These are phyloP conservation scores for Pseudonitzschia delicatissima DNA, from an alignment of 108 stramenopile genomes.

Conservation along the genomic window DNA sequence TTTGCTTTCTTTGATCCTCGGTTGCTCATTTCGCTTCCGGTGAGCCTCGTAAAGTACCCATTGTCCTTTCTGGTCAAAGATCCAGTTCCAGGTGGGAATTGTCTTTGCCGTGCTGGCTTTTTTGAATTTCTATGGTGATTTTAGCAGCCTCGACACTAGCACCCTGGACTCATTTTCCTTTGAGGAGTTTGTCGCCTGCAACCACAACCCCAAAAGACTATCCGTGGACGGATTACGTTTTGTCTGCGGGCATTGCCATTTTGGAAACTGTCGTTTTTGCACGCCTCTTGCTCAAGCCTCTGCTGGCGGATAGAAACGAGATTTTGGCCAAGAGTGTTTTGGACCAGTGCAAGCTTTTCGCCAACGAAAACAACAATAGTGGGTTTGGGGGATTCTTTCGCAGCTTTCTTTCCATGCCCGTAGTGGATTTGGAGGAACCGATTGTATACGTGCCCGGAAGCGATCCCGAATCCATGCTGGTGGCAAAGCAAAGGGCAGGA, in stretches of 20 bases:
- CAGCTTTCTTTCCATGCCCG: neutral
- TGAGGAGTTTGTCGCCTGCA: slow-evolving; percentile 4
- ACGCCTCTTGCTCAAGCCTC: slow-evolving; percentile 48
- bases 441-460: slow-evolving; percentile 17
- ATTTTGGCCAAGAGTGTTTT: slow-evolving; percentile 52
- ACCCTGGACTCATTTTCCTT: too few species aligned
- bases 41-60: slow-evolving; percentile 57
- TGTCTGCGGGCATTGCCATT: slow-evolving; percentile 29
- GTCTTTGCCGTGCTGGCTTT: slow-evolving; percentile 11
- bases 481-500: neutral
- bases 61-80: slow-evolving; percentile 48
- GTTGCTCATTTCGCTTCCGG: slow-evolving; percentile 43
- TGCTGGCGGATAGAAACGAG: slow-evolving; percentile 63
- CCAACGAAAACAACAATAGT: neutral
- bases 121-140: slow-evolving; percentile 11
- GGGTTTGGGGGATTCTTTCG: neutral
- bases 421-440: too few species aligned
- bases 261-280: slow-evolving; percentile 59
- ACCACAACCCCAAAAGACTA: slow-evolving; percentile 10
- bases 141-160: neutral
- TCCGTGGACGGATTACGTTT: slow-evolving; percentile 13
- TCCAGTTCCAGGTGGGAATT: slow-evolving; percentile 33
- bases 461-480: neutral
- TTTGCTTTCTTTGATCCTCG: slow-evolving; percentile 55
- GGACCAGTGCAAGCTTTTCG: slow-evolving; percentile 28